phyloP scores from a whole-genome alignment of 2,329 filamentous ascomycete genomes.

The Cercospora citrullina region DNA sequence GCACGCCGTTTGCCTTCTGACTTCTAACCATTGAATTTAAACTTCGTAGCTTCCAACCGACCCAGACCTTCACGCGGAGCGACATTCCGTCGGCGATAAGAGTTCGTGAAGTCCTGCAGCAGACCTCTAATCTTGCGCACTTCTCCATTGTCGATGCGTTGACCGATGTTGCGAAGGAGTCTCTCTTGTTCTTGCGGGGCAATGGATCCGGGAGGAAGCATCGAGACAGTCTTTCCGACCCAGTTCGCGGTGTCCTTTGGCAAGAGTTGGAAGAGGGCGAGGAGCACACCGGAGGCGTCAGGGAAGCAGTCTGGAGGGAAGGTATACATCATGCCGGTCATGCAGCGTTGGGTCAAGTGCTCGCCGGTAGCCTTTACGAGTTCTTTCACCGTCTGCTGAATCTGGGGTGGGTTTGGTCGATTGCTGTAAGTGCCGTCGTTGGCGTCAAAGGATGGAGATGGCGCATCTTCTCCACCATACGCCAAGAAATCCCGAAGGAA shows the following conservation, averaged over 20 bases:
- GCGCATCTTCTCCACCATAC: slow-evolving; percentile 74
- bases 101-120: slow-evolving; percentile 95
- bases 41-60: slow-evolving; percentile 79
- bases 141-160: slow-evolving; percentile 66
- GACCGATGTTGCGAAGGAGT: slow-evolving; percentile 76
- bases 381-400: slow-evolving; percentile 71
- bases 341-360: slow-evolving; percentile 77
- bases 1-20: slow-evolving; percentile 10
- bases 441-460: slow-evolving; percentile 61
- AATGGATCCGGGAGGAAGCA: slow-evolving; percentile 81
- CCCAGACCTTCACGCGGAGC: slow-evolving; percentile 92
- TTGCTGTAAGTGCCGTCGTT: slow-evolving; percentile 45
- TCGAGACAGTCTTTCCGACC: slow-evolving; percentile 78
- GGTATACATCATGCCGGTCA: slow-evolving; percentile 99
- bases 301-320: slow-evolving; percentile 95
- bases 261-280: slow-evolving; percentile 83
- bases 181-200: slow-evolving; percentile 77
- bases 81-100: slow-evolving; percentile 88
- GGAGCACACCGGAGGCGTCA: slow-evolving; percentile 88
- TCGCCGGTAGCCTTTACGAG: slow-evolving; percentile 69
- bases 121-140: slow-evolving; percentile 79
- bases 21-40: slow-evolving; percentile 62
- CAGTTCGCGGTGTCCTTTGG: slow-evolving; percentile 76
- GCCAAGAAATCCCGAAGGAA: slow-evolving; percentile 89
- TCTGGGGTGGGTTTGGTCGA: slow-evolving; percentile 63